Percentiles rank a stretch among this genome's conserved stretches.
phyloP scores from a whole-genome alignment of 108 stramenopile genomes.

The Cylindrotheca fusiformis region DNA sequence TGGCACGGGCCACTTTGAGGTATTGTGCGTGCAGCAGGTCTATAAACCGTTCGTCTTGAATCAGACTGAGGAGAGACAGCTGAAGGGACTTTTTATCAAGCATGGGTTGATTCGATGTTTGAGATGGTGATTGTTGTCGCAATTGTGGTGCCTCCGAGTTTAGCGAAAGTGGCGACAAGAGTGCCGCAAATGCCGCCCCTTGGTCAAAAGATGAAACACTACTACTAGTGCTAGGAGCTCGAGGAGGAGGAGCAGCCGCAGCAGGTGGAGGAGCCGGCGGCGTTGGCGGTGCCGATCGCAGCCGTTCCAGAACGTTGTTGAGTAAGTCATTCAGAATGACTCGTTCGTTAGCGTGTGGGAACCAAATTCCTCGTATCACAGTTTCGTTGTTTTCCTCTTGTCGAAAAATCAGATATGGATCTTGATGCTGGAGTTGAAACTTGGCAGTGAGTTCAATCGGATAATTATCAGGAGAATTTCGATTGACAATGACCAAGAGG shows the following conservation, averaged over 20 bases:
- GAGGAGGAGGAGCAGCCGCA: slow-evolving; percentile 5
- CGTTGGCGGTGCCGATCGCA: slow-evolving; percentile 6
- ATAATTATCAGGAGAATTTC: slow-evolving; percentile 68
- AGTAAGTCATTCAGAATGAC: slow-evolving; percentile 43
- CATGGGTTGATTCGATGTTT: slow-evolving; percentile 4
- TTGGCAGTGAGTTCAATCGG: slow-evolving; percentile 31
- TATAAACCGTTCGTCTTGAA: slow-evolving; percentile 88
- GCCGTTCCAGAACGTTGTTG: slow-evolving; percentile 30
- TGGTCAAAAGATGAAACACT: background rate
- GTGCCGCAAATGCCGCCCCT: background rate
- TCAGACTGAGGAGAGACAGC: slow-evolving; percentile 69
- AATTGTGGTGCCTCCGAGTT: background rate
- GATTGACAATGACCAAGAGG: slow-evolving; percentile 61
- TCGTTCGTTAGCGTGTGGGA: slow-evolving; percentile 65
- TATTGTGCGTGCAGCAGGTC: slow-evolving; percentile 88
- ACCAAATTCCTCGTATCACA: slow-evolving; percentile 74
- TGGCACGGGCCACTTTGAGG: slow-evolving; percentile 72
- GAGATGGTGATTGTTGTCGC: slow-evolving; percentile 5
- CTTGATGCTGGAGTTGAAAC: slow-evolving; percentile 72
- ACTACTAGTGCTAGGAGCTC: background rate
- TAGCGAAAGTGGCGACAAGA: slow-evolving; percentile 6
- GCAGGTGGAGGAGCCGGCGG: background rate
- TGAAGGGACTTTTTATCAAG: slow-evolving; percentile 84
- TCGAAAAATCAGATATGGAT: slow-evolving; percentile 75
- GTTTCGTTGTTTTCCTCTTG: slow-evolving; percentile 23